phyloP scores from a whole-genome alignment of 2,329 filamentous ascomycete species.

The Pleoardoris graminearum region DNA sequence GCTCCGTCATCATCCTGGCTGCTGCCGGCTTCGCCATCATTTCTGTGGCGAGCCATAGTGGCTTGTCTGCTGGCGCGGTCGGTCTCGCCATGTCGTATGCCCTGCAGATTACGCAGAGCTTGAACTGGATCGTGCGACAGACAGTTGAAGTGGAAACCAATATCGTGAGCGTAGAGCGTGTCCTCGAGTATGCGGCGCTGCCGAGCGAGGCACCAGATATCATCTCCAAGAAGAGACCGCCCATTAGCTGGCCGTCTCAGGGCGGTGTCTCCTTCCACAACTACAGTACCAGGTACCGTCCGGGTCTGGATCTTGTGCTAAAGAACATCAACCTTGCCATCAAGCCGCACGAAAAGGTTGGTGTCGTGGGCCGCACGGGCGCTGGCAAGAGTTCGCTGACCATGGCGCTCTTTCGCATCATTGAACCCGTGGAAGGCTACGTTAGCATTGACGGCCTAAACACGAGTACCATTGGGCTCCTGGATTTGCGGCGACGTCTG shows the following conservation, averaged over 20 bases:
- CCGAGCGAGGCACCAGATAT: conserved; percentile 95
- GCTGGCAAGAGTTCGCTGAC: conserved; percentile 96
- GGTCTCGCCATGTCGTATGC: conserved; percentile 97
- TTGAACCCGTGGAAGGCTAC: conserved; percentile 79
- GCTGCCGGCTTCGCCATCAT: conserved; percentile 82
- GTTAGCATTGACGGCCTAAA: conserved; percentile 90
- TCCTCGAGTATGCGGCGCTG: conserved; percentile 89
- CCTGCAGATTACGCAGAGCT: conserved; percentile 91
- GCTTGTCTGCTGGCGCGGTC: conserved; percentile 72
- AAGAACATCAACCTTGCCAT: conserved; percentile 92
- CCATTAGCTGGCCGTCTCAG: conserved; percentile 87
- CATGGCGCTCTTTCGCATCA: conserved; percentile 90
- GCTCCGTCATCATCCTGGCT: conserved; percentile 87
- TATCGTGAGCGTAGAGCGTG: conserved; percentile 96
- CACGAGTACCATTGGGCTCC: conserved; percentile 84
- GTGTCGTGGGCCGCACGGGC: conserved; percentile 92
- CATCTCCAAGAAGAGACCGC: conserved; percentile 81
- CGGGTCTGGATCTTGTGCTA: conserved; percentile 85
- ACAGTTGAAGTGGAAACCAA: conserved; percentile 99
- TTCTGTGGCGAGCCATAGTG: conserved; percentile 70
- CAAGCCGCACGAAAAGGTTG: conserved; percentile 96
- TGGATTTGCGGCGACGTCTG: conserved; percentile 84
- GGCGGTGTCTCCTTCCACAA: conserved; percentile 89
- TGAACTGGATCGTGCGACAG: conserved; percentile 99
- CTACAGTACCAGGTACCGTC: conserved; percentile 91